Percentiles rank a stretch among this genome's conserved stretches.
Evolutionary conservation across 805 yeast species (phyloP).

Genomic region (Ogataea paraovalis): DNA sequence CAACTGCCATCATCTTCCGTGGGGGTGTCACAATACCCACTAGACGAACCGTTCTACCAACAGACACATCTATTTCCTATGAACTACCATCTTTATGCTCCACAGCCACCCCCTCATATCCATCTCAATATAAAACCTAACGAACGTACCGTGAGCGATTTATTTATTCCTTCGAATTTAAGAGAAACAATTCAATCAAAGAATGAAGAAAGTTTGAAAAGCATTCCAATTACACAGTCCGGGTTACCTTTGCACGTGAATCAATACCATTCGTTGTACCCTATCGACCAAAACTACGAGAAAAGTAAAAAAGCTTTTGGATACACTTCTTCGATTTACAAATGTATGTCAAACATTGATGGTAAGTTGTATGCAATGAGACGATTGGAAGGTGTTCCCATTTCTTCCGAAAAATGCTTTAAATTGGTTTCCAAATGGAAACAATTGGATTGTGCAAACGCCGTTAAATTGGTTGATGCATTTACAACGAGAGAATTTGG

Average conservation of each 20-base stretch:
- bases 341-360: constrained; percentile 73
- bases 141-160: constrained; percentile 62
- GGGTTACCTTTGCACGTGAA: constrained; percentile 73
- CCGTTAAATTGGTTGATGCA: constrained; percentile 70
- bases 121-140: constrained; percentile 58
- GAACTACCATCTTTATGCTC: constrained; percentile 87
- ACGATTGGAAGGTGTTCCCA: constrained; percentile 60
- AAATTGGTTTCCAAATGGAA: constrained; percentile 66
- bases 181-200: constrained; percentile 68
- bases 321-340: constrained; percentile 60
- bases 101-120: constrained; percentile 76
- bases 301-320: constrained; percentile 43
- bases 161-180: constrained; percentile 70
- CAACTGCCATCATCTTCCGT: background rate
- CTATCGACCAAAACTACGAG: constrained; percentile 56
- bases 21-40: background rate
- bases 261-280: constrained; percentile 79
- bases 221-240: constrained; percentile 44
- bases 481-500: constrained; percentile 86
- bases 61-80: constrained; percentile 45
- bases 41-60: constrained; percentile 30
- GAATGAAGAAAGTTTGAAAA: constrained; percentile 75
- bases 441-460: constrained; percentile 48
- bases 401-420: constrained; percentile 55
- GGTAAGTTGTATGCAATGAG: constrained; percentile 76